Base-by-base conservation (phyloP, 768 basidiomycete genomes). In the Lentinula guzmanii region DNA sequence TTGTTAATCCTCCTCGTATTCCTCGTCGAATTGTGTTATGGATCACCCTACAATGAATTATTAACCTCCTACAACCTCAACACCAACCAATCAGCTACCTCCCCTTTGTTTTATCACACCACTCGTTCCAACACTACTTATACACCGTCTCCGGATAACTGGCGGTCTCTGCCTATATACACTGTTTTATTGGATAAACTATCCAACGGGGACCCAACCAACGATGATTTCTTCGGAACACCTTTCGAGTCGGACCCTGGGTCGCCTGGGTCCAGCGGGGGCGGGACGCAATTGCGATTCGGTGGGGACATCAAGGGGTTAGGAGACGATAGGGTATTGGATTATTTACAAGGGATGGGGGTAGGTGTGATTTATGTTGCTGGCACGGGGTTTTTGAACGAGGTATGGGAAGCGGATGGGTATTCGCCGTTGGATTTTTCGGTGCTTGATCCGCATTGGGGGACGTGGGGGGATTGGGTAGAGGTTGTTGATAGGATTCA, bases 331-430 rank as follows among this genome's bases (percentile, higher is more conserved):
- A 21, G 46, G n/a, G 86, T 82, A 61, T 77, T 97, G 63, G 95
- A 97, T 73, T 97, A 97, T 71, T 78, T 97, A 16, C 79, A 91
- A 50, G 91, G 91, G 64, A 95, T 95, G 91, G 95, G 95, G 64
- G 75, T 93, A 63, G 78, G 79, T 66, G 81, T 86, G 56, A 86
- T 97, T 67, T 97, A 93, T 76, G 90, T 96, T 71, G 93, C 95
- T 24, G 95, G 95, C 57, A 97, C 95, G 1, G 86, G 88, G 57
- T 97, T 93, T 73, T 63, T 97, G 63, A 96, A 96, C 81, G 95
- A 95, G 94, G 74, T 93, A n/a, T 96, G 94, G 94, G 89, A 95
- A 70, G 90, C 93, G 3, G 94, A 96, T 82, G 93, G 93, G 74
- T 97, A 96, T 71, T 97, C 95, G 28, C 91, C 94, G 4, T 81